Evolutionary conservation across 176 grass and related monocot species (phyloP), one percentile per base, ranked within the genome.

Genomic region (Aegilops sharonensis): DNA sequence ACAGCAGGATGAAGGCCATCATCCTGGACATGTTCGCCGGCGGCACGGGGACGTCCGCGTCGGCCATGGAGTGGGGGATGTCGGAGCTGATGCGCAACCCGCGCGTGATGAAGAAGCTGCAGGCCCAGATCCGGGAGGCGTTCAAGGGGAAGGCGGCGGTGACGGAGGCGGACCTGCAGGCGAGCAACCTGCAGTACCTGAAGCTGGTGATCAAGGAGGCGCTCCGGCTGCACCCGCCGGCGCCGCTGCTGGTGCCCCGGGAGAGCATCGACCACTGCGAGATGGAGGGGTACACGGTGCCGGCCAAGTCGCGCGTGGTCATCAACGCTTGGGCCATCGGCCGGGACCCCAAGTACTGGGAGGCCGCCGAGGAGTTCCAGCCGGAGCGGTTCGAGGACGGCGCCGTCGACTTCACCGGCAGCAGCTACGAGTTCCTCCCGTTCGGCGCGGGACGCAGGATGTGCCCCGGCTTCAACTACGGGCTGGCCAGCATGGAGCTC

Each of bases 201-300:
- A 91, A 97, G 84, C 65, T 91, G 24, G 90, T 92, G 66, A 90
- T 95, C 66, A 95, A 95, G 77, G 93, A 95, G 79, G 82, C 80
- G 11, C 83, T 95, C 0, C 79, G 92, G 4, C 78, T 97, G 21
- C 95, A 97, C 83, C 86, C 92, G 20, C 88, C 95, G 36, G 85
- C 77, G 17, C 92, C 92, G 0, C 30, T 97, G 25, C 74, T 95
- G 12, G 83, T 92, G 35, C 95, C 92, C 0, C 80, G 86, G 3
- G 83, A 80, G 75, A 85, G 86, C 81, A 84, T 87, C 24, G 73
- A 85, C 3, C 63, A 7, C 5, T 85, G 83, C 47, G 85, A 92
- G 83, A 4, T 97, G 5, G 77, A 89, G 1, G 84, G 88, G 23
- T 97, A 82, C 84, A 81, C 71, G 13, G 86, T 97, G 8, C 88